Base-by-base conservation (phyloP, 2,329 filamentous ascomycete genomes). In the Stemphylium vesicarium region DNA sequence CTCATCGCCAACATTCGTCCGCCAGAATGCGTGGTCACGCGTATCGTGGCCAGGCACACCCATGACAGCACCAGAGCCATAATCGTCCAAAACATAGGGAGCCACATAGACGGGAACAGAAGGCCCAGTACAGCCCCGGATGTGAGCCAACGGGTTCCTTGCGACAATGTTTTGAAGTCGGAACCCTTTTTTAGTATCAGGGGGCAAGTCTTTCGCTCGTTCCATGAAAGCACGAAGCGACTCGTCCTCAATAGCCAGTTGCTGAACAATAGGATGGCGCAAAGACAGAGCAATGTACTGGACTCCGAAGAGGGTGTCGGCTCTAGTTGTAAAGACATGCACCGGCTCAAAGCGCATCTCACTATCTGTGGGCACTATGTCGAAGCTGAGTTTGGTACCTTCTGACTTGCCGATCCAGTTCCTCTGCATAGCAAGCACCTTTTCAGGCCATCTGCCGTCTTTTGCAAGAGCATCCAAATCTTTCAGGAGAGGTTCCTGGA, bases 1-100 rank as follows among this genome's bases (percentile, higher is more conserved):
- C 40, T 84, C 78, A 4, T 83, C 79, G 5, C 81, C 79, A 26
- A 83, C 80, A 61, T 96, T 91, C 53, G 87, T 80, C 63, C 83
- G 86, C 89, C 91, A 96, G 72, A 96, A 96, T 1, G 85, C 84
- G 74, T 90, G 81, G 65, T 96, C 92, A 47, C 91, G 84, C 4
- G 82, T 71, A 73, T 96, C 92, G 69, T 96, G 92, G 2, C 88
- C 92, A 0, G 92, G 92, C 7, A 96, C 92, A 38, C 92, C 92
- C 92, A 96, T 96, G 2, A 96, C 89, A 9, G 92, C 92, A 1
- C 92, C 92, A 62, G 92, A 89, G 13, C 92, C 91, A 64, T 96
- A 95, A 68, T 92, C 90, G 22, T 88, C 89, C 4, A 96, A 80
- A 10, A 96, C 92, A 69, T 96, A 96, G 0, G 91, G 88, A 9